These are phyloP conservation scores for Clarireedia monteithiana DNA, from an alignment of 2,329 filamentous ascomycete genomes.

Conservation along the genomic window DNA sequence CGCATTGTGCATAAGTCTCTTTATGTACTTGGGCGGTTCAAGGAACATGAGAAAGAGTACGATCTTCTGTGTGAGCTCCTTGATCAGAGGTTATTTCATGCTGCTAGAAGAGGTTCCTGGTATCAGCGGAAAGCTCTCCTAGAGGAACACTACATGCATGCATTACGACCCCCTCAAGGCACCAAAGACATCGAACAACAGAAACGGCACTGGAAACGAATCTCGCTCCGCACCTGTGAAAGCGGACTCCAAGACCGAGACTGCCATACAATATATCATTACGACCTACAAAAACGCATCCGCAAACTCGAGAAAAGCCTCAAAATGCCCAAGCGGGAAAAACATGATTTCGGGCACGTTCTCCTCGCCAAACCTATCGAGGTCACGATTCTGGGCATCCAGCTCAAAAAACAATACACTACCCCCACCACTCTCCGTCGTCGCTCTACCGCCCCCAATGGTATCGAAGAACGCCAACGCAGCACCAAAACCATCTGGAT, in stretches of 20 bases:
- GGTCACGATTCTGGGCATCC: constrained; percentile 67
- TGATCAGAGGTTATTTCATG: constrained; percentile 74
- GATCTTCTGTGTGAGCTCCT: constrained; percentile 67
- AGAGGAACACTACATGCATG: constrained; percentile 91
- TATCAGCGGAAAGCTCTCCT: constrained; percentile 91
- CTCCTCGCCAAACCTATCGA: constrained; percentile 68
- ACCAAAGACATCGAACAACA: constrained; percentile 44
- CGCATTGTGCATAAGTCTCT: constrained; percentile 85
- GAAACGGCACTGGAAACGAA: constrained; percentile 75
- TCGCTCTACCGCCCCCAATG: constrained; percentile 1
- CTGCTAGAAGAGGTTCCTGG: constrained; percentile 79
- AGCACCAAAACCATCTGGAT: constrained; percentile 81
- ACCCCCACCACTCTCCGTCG: constrained; percentile 16
- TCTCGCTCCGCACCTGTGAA: constrained; percentile 76
- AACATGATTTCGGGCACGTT: constrained; percentile 90
- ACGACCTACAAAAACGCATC: constrained; percentile 91
- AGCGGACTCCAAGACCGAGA: constrained; percentile 77
- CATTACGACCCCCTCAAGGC: constrained; percentile 31
- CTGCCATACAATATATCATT: constrained; percentile 88
- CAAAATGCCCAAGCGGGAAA: constrained; percentile 72
- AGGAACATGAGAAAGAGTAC: constrained; percentile 72
- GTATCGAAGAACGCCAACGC: constrained; percentile 28
- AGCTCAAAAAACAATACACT: constrained; percentile 56
- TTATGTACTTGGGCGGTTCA: constrained; percentile 71
- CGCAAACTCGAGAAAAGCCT: constrained; percentile 80